Evolutionary conservation across 164 flowering plant species (phyloP), one percentile per base, ranked within the genome.

Genomic region (Tinospora cordifolia): DNA sequence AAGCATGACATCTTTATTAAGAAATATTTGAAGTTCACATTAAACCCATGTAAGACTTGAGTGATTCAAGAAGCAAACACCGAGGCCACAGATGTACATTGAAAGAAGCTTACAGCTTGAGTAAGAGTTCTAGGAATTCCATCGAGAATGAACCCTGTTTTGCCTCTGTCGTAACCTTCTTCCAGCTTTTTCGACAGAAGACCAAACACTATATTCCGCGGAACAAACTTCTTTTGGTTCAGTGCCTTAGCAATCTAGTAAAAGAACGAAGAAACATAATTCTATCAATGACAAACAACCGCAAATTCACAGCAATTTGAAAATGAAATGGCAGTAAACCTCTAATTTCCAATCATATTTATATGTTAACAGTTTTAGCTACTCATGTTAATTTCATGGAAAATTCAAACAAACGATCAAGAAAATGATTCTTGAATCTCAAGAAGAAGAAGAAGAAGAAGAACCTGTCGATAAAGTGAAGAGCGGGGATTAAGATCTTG

Each of bases 81-180:
- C 8, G 8, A 41, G 13, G 46, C 46, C 3, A 41, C 36, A 30
- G 36, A 30, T 4, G 36, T 30, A 4, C 36, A 30, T 30, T 30
- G 63, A 12, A 3, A 8, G 15, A 3, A 66, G 84, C 97, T 82
- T 80, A 91, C 97, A 73, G 99, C 99, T 84, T 91, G 95, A 12
- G 77, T 69, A 62, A 80, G 76, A 27, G 88, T 86, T 40, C 97
- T 83, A 67, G 95, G 97, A 72, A 91, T 84, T 8, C 99, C 99
- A 79, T 92, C 98, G 66, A 94, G 79, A 74, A 94, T 94, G 77
- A 94, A 94, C 25, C 99, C 99, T n/a, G 82, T 82, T 81, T 94
- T 94, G 27, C 99, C 98, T 76, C 79, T 85, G 71, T 67, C 69
- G 69, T 82, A 88, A 8, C 94, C 93, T 77, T 90, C 97, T 75